A percentile compares a stretch with the other conserved stretches of the same genome.
phyloP scores from a whole-genome alignment of 1,139 yeast species.

The Debaryomyces robertsiae region DNA sequence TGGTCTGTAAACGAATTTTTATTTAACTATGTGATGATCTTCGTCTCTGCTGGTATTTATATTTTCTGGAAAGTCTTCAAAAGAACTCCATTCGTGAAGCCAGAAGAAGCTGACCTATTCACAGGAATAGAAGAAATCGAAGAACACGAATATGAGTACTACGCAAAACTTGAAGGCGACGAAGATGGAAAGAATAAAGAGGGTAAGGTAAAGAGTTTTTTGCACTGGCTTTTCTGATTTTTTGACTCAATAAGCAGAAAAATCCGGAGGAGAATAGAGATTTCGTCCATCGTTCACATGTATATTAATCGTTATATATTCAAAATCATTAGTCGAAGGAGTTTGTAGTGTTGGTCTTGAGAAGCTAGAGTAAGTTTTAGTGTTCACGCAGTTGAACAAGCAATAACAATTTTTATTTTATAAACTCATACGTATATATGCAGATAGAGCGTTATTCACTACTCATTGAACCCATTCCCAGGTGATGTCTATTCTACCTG shows the following conservation, averaged over 20 bases:
- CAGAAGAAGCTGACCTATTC: conserved; percentile 34
- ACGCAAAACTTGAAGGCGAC: conserved; percentile 27
- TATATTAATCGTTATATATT: too few relatives aligned
- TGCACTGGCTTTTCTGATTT: conserved; percentile 15
- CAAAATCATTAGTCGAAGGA: too few relatives aligned
- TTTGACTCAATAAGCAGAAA: background rate
- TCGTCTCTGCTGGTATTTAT: conserved; percentile 34
- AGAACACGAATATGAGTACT: conserved; percentile 46
- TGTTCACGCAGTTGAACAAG: too few relatives aligned
- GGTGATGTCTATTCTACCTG: conserved; percentile 46
- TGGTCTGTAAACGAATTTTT: conserved; percentile 40
- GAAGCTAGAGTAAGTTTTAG: too few relatives aligned
- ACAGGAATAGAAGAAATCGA: conserved; percentile 44
- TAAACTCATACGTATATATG: conserved; percentile 1
- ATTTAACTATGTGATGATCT: conserved; percentile 45
- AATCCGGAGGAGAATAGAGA: too few relatives aligned
- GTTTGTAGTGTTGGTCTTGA: too few relatives aligned
- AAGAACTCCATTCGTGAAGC: conserved; percentile 30
- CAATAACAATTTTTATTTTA: too few relatives aligned
- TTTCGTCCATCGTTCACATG: too few relatives aligned
- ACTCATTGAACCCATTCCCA: conserved; percentile 36
- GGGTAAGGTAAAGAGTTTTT: conserved; percentile 10
- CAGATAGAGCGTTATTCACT: background rate
- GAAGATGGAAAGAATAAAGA: conserved; percentile 9
- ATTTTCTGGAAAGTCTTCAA: conserved; percentile 38